A percentile compares a stretch with the other conserved stretches of the same genome.
Conservation (phyloP, 2,329 filamentous ascomycete species). For the Alternaria sp. region DNA sequence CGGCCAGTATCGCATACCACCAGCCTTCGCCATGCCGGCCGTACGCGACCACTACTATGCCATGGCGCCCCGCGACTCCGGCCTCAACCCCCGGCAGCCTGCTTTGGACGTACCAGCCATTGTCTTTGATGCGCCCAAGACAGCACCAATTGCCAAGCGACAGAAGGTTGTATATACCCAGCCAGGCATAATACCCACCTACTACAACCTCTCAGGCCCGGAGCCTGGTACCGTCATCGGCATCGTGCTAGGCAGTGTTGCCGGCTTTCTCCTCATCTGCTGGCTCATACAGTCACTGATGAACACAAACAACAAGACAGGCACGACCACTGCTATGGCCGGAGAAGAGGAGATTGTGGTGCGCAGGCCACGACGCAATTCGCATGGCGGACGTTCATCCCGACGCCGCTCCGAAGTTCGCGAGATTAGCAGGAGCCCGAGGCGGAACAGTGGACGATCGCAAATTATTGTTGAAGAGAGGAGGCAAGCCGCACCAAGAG, state of each 20-base stretch:
- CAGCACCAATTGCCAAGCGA: conserved; percentile 29
- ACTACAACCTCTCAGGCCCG: conserved; percentile 65
- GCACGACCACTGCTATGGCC: conserved; percentile 52
- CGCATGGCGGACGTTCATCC: conserved; percentile 45
- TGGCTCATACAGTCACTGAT: conserved; percentile 60
- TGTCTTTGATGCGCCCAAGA: conserved; percentile 25
- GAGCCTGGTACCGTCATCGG: conserved; percentile 66
- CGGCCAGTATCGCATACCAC: conserved; percentile 22
- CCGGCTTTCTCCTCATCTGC: conserved; percentile 62
- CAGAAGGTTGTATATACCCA: conserved; percentile 30
- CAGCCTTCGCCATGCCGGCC: conserved; percentile 38
- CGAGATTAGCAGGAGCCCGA: conserved; percentile 51
- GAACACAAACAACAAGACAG: conserved; percentile 40
- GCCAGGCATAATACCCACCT: conserved; percentile 64
- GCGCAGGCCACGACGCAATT: conserved; percentile 41
- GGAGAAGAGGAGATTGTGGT: conserved; percentile 68
- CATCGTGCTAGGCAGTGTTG: conserved; percentile 65
- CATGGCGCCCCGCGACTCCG: conserved; percentile 34
- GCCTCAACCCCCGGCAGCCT: conserved; percentile 31
- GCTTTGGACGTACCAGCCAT: conserved; percentile 24
- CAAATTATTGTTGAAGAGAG: conserved; percentile 52
- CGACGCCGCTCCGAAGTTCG: conserved; percentile 48
- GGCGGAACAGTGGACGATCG: conserved; percentile 42
- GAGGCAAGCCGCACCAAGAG: conserved; percentile 40
- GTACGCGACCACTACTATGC: conserved; percentile 33